Base-by-base conservation (phyloP, 1,284 basidiomycete species). In the Apiotrichum sp. region DNA sequence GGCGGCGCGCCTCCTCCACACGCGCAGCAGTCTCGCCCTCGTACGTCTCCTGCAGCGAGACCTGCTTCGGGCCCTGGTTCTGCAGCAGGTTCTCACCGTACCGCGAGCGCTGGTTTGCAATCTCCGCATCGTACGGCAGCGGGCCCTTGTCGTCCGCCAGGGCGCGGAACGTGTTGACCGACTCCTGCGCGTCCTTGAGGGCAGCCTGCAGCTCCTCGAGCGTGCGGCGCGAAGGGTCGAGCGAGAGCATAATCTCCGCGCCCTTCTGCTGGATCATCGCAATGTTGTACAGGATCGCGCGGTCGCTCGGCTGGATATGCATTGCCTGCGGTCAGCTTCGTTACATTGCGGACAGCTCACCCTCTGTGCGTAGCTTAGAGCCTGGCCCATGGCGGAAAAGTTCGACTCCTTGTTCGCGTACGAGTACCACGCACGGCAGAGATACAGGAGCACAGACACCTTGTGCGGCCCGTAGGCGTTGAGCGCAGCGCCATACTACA, bases 211-310 rank as follows among this genome's bases (percentile, higher is more conserved):
- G 80, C 62, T 95, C 90, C 55, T 83, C 83, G 7, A 93, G 78
- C 1, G 86, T 84, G 16, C 93, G 84, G 69, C 89, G 90, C 13
- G 83, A 79, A 0, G 86, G 81, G 2, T 81, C 80, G 22, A 93
- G 77, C 1, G 83, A 80, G 59, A 92, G 84, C 48, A 96, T 77
- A 77, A 96, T 82, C 72, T 96, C 91, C 0, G 89, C 88, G 0
- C 88, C 86, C 74, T 95, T 95, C 73, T 97, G 93, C 73, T 93
- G 86, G 39, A 97, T 90, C 86, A 96, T 92, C 53, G 92, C 93
- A 67, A 96, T 88, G 73, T 97, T 97, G 77, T 93, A 97, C 43
- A 89, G 63, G 51, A 88, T 86, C 5, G 89, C 88, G 67, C 92
- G 91, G 78, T 97, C 93, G 56, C 80, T 82, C 0, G 91, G 90